Evolutionary conservation across 129 eudicot species (phyloP).

Genomic region (Glebionis coronaria): DNA sequence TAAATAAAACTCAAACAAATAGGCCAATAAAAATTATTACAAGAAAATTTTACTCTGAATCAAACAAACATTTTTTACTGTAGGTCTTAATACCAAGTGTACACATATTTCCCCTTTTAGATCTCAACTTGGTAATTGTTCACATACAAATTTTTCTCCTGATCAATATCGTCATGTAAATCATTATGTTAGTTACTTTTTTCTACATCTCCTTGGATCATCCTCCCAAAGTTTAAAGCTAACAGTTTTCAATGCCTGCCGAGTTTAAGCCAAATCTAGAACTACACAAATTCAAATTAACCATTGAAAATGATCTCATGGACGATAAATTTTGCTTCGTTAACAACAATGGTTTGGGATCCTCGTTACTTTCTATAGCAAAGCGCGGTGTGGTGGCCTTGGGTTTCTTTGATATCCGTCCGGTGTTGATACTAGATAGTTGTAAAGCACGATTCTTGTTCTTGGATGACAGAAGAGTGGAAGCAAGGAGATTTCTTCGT

Average conservation of each 20-base stretch:
- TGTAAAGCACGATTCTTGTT: constrained; percentile 24
- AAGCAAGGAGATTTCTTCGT: constrained; percentile 47
- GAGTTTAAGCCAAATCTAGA: constrained; percentile 24
- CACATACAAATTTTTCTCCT: neutral
- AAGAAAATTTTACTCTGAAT: neutral
- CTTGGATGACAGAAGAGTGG: constrained; percentile 21
- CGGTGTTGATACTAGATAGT: constrained; percentile 16
- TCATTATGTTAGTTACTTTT: constrained; percentile 14
- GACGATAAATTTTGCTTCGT: constrained; percentile 15
- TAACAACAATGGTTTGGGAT: constrained; percentile 2
- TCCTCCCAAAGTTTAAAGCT: too few species aligned
- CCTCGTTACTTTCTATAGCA: constrained; percentile 20
- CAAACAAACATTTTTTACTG: constrained; percentile 1
- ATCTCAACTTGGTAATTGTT: neutral
- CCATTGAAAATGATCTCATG: constrained; percentile 55
- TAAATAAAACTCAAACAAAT: neutral
- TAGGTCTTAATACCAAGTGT: neutral
- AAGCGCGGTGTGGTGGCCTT: constrained; percentile 33
- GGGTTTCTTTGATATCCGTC: constrained; percentile 45
- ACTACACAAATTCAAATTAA: constrained; percentile 44
- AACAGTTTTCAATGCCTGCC: constrained; percentile 21
- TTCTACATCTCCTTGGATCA: too few species aligned
- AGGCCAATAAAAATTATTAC: neutral
- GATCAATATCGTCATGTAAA: neutral
- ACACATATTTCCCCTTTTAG: neutral